phyloP scores from a whole-genome alignment of 164 flowering plant genomes.

The Aristolochia fimbriata region DNA sequence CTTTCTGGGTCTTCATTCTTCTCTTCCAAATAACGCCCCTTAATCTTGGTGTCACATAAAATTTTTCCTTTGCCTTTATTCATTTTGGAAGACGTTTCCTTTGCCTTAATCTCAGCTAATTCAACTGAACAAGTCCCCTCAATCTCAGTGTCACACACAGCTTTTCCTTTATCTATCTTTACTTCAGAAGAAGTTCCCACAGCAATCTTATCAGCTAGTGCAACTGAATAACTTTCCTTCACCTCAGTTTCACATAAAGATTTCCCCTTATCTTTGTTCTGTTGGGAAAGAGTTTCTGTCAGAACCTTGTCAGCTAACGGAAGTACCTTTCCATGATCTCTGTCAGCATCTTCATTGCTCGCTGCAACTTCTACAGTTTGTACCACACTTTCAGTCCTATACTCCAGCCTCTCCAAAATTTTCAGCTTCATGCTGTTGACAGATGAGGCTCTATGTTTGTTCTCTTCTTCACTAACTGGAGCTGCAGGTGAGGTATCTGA shows the following conservation, averaged over 20 bases:
- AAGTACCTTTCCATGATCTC: no score
- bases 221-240: slow-evolving; percentile 12
- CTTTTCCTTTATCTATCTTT: slow-evolving; percentile 10
- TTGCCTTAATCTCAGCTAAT: no score
- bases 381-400: no score
- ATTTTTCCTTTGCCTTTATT: slow-evolving; percentile 41
- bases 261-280: slow-evolving; percentile 37
- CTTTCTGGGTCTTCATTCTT: slow-evolving; percentile 62
- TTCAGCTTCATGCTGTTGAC: not conserved
- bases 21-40: slow-evolving; percentile 19
- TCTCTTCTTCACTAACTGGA: slow-evolving; percentile 14
- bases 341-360: no score
- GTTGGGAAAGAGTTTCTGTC: slow-evolving; percentile 7
- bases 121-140: no score
- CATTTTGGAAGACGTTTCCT: slow-evolving; percentile 2
- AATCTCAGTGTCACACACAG: slow-evolving; percentile 5
- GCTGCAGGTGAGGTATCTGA: slow-evolving; percentile 6
- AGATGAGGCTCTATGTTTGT: slow-evolving; percentile 5
- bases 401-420: no score
- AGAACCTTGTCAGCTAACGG: no score
- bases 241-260: slow-evolving; percentile 33
- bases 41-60: slow-evolving; percentile 29
- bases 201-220: slow-evolving; percentile 11
- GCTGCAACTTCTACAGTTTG: no score
- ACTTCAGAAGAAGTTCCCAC: slow-evolving; percentile 12